Base-by-base conservation (phyloP, 2,329 filamentous ascomycete species). In the Bertia moriformis region DNA sequence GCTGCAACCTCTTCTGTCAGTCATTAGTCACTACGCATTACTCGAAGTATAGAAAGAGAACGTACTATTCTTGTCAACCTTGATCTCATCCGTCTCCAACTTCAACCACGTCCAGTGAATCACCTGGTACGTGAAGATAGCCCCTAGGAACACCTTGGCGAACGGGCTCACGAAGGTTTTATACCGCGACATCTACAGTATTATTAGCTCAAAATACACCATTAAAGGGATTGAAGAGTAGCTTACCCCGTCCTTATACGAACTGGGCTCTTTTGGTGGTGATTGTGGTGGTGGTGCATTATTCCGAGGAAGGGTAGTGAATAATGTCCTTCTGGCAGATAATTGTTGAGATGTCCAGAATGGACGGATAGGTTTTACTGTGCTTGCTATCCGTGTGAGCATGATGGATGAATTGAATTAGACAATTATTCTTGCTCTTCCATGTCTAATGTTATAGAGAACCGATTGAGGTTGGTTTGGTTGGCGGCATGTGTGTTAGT, bases 91-190 rank as follows among this genome's bases (percentile, higher is more conserved):
- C 39, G 57, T 62, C 48, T 67, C 63, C 12, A 67, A 47, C 42
- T 61, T 64, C 48, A 62, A 40, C 64, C 64, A 67, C 19, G 51
- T 48, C 59, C 60, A 65, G 44, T 67, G 64, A 15, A 63, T 51
- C 32, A 65, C 52, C 44, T 67, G 64, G 46, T 66, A 67, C 14
- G 59, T 62, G 46, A 67, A 59, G 24, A 67, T 57, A 3, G 62
- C 61, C 4, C 62, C 59, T 3, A 66, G 54, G 40, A 67, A 63
- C 42, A 64, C 60, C 44, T 67, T 67, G 43, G 57, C 55, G 38
- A 67, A 59, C 7, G 64, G 62, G 22, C 61, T 51, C 4, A 50
- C 53, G 41, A 64, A 62, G 29, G 50, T 43, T 29, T 53, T 53
- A 44, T 61, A 61, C n/a, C 52, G 55, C 12, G 54, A 49, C 44